Base-by-base conservation (phyloP, 1,139 yeast genomes). In the Kodamaea arcana region DNA sequence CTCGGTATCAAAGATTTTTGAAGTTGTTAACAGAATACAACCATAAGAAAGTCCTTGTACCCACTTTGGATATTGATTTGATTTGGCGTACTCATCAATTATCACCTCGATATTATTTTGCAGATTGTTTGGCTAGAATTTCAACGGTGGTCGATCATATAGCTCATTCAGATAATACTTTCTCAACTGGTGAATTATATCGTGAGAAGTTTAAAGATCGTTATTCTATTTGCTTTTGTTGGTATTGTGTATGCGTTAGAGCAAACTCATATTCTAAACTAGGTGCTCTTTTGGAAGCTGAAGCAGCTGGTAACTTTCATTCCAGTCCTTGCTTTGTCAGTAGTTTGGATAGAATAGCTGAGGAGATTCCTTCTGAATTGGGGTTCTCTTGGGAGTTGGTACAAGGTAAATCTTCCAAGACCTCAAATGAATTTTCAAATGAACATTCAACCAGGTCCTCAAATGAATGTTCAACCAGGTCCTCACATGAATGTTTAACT, bases 71-170 rank as follows among this genome's bases (percentile, higher is more conserved):
- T 35, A 57, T 65, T 18, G 70, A 65, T 37, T 47, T 65, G 30
- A 48, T 59, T 1, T 65, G 72, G 71, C 69, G 61, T 35, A 64
- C 71, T 9, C 69, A 65, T 37, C 68, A 60, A 37, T 48, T 65
- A 23, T 45, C 52, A 4, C 51, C 58, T 28, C 34, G 29, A 13
- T 42, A 41, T 15, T 65, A 65, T 40, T 47, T 50, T 28, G 32
- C 41, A 2, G 54, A 49, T 34, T 55, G 59, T 31, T 30, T 37
- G 20, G 24, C 26, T 4, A 21, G 26, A 10, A 24, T 30, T 9
- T 25, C 25, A 4, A 12, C 23, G 13, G 50, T 57, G 24, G 40
- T 57, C 15, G 59, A 58, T 43, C 63, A 58, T 31, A 58, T 56
- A 29, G 64, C 58, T 33, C 43, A 5, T 44, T 54, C 13, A 34